phyloP scores from a whole-genome alignment of 495 filamentous ascomycete species.

The Pseudevernia furfuracea region DNA sequence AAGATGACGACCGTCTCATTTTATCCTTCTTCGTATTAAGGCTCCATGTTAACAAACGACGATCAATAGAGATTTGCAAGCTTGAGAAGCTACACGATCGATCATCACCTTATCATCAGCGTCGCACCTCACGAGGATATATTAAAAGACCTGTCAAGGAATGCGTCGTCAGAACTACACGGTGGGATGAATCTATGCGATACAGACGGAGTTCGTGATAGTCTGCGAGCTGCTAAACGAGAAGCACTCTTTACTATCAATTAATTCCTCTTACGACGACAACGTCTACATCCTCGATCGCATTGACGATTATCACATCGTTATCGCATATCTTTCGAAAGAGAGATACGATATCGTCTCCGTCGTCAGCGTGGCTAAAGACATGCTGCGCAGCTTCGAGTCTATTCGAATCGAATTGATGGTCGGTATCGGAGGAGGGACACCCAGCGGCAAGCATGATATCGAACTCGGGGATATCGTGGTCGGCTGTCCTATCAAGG shows the following conservation, averaged over 20 bases:
- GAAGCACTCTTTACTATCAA: neutral
- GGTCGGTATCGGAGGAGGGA: slow-evolving; percentile 11
- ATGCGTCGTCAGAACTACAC: slow-evolving; percentile 8
- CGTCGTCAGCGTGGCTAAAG: slow-evolving; percentile 10
- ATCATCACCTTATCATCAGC: slow-evolving; percentile 4
- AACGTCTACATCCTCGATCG: slow-evolving; percentile 2
- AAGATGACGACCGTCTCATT: slow-evolving; percentile 6
- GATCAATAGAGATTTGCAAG: neutral
- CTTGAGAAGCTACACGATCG: slow-evolving; percentile 5
- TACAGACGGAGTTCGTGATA: slow-evolving; percentile 8
- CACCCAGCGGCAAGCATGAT: slow-evolving; percentile 3
- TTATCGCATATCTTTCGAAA: slow-evolving; percentile 4
- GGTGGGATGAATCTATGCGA: slow-evolving; percentile 13
- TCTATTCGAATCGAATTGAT: slow-evolving; percentile 10
- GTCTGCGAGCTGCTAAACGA: slow-evolving; percentile 5
- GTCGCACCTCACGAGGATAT: neutral
- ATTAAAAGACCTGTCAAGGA: slow-evolving; percentile 3
- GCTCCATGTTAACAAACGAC: neutral
- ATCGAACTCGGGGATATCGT: slow-evolving; percentile 4
- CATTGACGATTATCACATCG: slow-evolving; percentile 7
- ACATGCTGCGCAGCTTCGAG: slow-evolving; percentile 14
- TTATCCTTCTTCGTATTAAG: slow-evolving; percentile 3
- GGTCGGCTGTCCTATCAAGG: slow-evolving; percentile 11
- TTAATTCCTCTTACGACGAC: slow-evolving; percentile 1
- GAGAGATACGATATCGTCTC: slow-evolving; percentile 7